phyloP scores from a whole-genome alignment of 1,139 yeast genomes.

The Yamadazyma dushanensis region DNA sequence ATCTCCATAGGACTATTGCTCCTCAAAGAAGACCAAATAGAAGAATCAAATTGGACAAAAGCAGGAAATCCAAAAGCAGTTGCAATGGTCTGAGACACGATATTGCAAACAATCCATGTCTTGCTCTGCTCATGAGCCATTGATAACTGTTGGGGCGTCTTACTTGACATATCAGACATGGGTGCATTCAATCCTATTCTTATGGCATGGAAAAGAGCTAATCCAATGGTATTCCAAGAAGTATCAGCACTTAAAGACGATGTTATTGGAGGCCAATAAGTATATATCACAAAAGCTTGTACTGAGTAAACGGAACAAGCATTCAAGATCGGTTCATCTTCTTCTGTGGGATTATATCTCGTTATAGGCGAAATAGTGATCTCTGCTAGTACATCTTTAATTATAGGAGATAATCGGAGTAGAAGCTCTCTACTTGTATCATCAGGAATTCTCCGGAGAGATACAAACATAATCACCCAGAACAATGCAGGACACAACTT shows the following conservation, averaged over 20 bases:
- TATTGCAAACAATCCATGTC: constrained; percentile 93
- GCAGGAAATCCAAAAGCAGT: constrained; percentile 95
- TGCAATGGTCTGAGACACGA: constrained; percentile 86
- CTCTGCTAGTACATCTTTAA: constrained; percentile 79
- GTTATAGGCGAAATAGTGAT: constrained; percentile 89
- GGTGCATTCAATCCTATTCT: constrained; percentile 81
- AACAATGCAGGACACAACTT: constrained; percentile 82
- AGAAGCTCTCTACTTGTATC: constrained; percentile 40
- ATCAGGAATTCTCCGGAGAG: constrained; percentile 59
- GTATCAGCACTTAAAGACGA: constrained; percentile 94
- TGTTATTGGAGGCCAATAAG: constrained; percentile 95
- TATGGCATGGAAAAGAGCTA: constrained; percentile 88
- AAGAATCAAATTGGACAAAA: constrained; percentile 79
- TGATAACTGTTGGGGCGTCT: constrained; percentile 29
- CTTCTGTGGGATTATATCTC: constrained; percentile 71
- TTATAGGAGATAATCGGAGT: constrained; percentile 61
- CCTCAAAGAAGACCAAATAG: constrained; percentile 56
- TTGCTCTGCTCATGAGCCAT: constrained; percentile 74
- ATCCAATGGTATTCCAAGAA: constrained; percentile 92
- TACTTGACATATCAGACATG: constrained; percentile 16
- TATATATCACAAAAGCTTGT: constrained; percentile 84
- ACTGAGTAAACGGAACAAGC: constrained; percentile 94
- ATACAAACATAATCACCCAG: constrained; percentile 90
- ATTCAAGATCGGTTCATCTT: constrained; percentile 77
- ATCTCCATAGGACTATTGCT: constrained; percentile 43